Conservation (phyloP, 208 protist species). For the Crithidia mellificae region DNA sequence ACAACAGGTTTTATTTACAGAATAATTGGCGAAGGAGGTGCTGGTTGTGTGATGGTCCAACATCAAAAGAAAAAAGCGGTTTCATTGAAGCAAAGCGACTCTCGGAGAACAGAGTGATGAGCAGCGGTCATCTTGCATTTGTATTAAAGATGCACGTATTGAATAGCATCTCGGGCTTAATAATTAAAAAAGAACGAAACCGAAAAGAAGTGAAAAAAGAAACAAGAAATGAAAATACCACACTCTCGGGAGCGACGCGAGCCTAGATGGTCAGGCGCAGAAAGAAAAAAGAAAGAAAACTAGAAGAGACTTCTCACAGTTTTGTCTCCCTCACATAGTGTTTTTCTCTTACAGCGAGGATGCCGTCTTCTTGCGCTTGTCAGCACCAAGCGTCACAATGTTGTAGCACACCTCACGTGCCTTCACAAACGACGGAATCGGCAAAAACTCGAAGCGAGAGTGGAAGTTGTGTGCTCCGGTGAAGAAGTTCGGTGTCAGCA, state of each 20-base stretch:
- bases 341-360: slow-evolving; percentile 11
- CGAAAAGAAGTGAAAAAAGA: background rate
- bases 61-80: no score
- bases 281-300: background rate
- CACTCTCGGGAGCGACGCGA: background rate
- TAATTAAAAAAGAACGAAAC: no score
- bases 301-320: no score
- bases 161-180: no score
- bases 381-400: slow-evolving; percentile 61
- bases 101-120: no score
- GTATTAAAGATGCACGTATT: no score
- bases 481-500: slow-evolving; percentile 86
- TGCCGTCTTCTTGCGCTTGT: slow-evolving; percentile 28
- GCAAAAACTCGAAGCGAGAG: slow-evolving; percentile 84
- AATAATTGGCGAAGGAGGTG: no score
- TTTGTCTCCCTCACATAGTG: no score
- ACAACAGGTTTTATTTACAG: no score
- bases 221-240: background rate
- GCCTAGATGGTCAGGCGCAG: background rate
- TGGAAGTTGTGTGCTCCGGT: slow-evolving; percentile 90
- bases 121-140: no score
- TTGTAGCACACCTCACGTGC: slow-evolving; percentile 77
- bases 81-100: no score
- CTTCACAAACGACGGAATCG: slow-evolving; percentile 82
- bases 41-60: no score